These are phyloP conservation scores for Crithidia brevicula DNA, from an alignment of 208 protist genomes.

Conservation along the genomic window DNA sequence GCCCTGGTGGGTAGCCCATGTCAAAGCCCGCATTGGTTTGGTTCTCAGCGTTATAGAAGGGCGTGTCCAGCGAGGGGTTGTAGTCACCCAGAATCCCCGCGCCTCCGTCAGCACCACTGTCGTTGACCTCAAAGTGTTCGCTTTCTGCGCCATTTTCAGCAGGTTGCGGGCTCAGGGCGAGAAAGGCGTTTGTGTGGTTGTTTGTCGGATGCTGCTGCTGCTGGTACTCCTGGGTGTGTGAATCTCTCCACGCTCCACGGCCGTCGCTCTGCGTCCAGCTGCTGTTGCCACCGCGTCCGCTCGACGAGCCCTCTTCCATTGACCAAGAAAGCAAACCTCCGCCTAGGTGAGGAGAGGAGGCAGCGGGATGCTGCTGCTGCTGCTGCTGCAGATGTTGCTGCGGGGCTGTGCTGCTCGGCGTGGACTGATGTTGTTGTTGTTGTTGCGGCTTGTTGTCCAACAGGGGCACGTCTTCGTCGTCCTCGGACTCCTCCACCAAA, in stretches of 20 bases:
- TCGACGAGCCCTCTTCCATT: not conserved
- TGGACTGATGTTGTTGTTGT: conserved; percentile 12
- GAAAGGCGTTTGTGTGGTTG: not conserved
- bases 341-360: conserved; percentile 1
- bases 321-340: conserved; percentile 30
- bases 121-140: not conserved
- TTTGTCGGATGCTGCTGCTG: not conserved
- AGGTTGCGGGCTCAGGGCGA: not conserved
- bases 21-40: not conserved
- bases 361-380: conserved; percentile 1
- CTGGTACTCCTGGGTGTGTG: not conserved
- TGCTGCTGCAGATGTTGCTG: conserved; percentile 15
- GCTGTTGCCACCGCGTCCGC: not conserved
- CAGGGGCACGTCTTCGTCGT: conserved; percentile 5
- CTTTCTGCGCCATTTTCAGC: not conserved
- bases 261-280: not conserved
- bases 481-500: conserved; percentile 25
- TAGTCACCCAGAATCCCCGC: conserved; percentile 17
- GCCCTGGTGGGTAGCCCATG: not conserved
- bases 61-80: conserved; percentile 10
- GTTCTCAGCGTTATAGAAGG: not conserved
- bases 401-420: no score
- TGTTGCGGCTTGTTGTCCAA: not conserved
- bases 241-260: not conserved
- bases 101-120: not conserved